Evolutionary conservation across 225 moss, liverwort and hornwort species (phyloP).

Genomic region (Takakia lepidozioides): DNA sequence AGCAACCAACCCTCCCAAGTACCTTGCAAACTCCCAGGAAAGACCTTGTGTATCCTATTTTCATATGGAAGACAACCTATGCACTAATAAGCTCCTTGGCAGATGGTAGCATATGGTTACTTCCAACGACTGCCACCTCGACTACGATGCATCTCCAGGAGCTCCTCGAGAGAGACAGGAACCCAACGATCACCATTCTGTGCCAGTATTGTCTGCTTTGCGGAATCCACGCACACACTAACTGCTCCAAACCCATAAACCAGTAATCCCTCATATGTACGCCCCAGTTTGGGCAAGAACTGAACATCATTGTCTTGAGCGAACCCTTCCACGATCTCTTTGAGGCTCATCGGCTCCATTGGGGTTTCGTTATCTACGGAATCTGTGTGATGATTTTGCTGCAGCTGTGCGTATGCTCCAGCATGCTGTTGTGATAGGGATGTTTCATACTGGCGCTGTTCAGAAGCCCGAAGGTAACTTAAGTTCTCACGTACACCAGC

Average conservation of each 20-base stretch:
- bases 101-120: no score
- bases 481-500: conserved; percentile 68
- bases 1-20: no score
- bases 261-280: conserved; percentile 70
- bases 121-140: conserved; percentile 93
- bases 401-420: conserved; percentile 45
- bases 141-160: conserved; percentile 87
- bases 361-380: conserved; percentile 36
- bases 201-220: conserved; percentile 59
- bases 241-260: conserved; percentile 88
- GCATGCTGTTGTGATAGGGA: conserved; percentile 41
- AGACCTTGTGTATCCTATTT: no score
- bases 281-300: conserved; percentile 77
- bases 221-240: conserved; percentile 62
- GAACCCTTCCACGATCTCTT: conserved; percentile 72
- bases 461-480: conserved; percentile 55
- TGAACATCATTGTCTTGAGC: conserved; percentile 80
- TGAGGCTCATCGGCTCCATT: conserved; percentile 59
- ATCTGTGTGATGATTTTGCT: conserved; percentile 41
- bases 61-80: no score
- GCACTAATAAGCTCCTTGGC: no score
- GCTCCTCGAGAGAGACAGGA: conserved; percentile 53
- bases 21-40: no score
- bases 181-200: conserved; percentile 77
- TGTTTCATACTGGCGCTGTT: conserved; percentile 61